Conservation (phyloP, 2,329 filamentous ascomycete species). For the Pezicula carpinea region DNA sequence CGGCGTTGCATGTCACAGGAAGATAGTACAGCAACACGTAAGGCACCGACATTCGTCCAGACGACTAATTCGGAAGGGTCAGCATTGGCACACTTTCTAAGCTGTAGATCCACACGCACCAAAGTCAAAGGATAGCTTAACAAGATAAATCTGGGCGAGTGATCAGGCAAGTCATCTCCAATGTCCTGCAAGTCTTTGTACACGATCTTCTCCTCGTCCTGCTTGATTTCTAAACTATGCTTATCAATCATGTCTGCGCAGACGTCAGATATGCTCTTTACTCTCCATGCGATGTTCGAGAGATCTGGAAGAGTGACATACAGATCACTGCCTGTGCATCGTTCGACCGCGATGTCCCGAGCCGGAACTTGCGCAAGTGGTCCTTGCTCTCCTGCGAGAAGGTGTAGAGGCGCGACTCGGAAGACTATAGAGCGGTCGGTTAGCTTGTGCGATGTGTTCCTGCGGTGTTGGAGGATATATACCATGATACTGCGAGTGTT, state of each 20-base stretch:
- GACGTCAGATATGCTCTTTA: slow-evolving; percentile 6
- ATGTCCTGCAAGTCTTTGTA: slow-evolving; percentile 80
- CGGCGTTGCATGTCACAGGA: slow-evolving; percentile 83
- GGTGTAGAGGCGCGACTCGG: slow-evolving; percentile 85
- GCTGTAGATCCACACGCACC: slow-evolving; percentile 42
- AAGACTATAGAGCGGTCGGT: slow-evolving; percentile 34
- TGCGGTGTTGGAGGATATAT: not conserved
- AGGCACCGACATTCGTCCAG: slow-evolving; percentile 80
- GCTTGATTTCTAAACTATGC: slow-evolving; percentile 81
- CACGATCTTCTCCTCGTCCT: slow-evolving; percentile 69
- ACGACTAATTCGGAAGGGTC: slow-evolving; percentile 48
- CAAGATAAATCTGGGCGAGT: slow-evolving; percentile 83
- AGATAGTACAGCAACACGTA: slow-evolving; percentile 96
- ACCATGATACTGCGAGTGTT: not conserved
- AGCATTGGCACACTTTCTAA: slow-evolving; percentile 1
- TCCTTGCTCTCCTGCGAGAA: slow-evolving; percentile 89
- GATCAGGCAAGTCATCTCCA: slow-evolving; percentile 85
- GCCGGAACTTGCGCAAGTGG: slow-evolving; percentile 88
- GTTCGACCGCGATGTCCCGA: slow-evolving; percentile 82
- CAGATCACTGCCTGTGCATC: slow-evolving; percentile 90
- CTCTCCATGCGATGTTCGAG: not conserved
- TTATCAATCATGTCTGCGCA: slow-evolving; percentile 81
- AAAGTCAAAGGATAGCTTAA: slow-evolving; percentile 87
- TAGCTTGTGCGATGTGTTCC: not conserved
- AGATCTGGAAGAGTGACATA: slow-evolving; percentile 45